phyloP scores from a whole-genome alignment of 2,329 filamentous ascomycete genomes.

The Cladosporium sp. region DNA sequence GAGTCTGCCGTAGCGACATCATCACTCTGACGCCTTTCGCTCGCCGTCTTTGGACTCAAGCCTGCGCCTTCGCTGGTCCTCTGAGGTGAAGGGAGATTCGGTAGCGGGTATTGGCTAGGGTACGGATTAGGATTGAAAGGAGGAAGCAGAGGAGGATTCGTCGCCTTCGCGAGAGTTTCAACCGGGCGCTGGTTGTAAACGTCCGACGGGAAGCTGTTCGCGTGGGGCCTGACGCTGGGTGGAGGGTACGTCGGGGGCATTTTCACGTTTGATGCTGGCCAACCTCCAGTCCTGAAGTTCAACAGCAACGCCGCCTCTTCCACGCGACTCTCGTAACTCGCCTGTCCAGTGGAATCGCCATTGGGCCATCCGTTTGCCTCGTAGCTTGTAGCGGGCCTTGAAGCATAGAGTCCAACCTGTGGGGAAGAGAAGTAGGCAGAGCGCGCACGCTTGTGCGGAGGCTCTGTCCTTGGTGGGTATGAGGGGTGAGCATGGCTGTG shows the following conservation, averaged over 20 bases:
- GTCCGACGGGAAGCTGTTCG: constrained; percentile 28
- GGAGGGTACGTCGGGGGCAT: constrained; percentile 6
- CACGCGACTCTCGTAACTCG: constrained; percentile 31
- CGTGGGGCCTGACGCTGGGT: constrained; percentile 21
- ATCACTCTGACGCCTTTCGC: constrained; percentile 5
- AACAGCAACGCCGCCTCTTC: constrained; percentile 43
- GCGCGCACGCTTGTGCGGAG: constrained; percentile 54
- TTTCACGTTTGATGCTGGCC: constrained; percentile 13
- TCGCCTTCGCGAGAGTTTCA: constrained; percentile 11
- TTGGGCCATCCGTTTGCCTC: constrained; percentile 17
- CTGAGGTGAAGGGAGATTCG: constrained; percentile 20
- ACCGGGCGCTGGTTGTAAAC: constrained; percentile 18
- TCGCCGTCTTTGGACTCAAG: constrained; percentile 8
- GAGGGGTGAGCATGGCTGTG: constrained; percentile 16
- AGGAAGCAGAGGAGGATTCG: constrained; percentile 20
- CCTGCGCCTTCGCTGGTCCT: constrained; percentile 15
- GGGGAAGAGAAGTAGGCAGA: constrained; percentile 51
- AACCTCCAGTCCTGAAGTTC: constrained; percentile 34
- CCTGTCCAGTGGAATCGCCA: constrained; percentile 17
- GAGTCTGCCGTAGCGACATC: not conserved
- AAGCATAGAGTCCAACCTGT: constrained; percentile 32
- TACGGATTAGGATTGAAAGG: constrained; percentile 22
- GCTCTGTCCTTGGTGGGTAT: constrained; percentile 34
- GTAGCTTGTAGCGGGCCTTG: constrained; percentile 44
- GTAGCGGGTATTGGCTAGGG: constrained; percentile 7